Conservation (phyloP, 306 rosid species). For the Gastrolobium villosum region DNA sequence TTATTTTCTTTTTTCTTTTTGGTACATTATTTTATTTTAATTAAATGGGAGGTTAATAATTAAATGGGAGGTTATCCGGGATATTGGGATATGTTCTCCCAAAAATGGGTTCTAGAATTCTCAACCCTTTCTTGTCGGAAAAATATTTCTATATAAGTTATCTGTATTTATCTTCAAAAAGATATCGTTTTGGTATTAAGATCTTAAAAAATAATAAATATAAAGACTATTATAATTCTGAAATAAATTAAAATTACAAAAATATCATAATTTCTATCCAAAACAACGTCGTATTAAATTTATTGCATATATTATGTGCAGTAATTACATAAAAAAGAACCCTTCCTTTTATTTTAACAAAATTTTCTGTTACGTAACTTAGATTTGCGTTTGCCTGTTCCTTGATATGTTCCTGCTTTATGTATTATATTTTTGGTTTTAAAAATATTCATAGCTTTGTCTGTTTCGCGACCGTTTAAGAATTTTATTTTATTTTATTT, state of each 20-base stretch:
- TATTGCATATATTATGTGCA: too few species aligned
- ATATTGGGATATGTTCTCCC: conserved; percentile 38
- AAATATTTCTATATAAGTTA: too few species aligned
- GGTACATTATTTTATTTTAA: conserved; percentile 20
- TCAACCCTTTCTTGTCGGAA: conserved; percentile 29
- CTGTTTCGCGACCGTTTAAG: conserved; percentile 22
- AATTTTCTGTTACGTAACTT: conserved; percentile 1
- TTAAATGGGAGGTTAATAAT: too few species aligned
- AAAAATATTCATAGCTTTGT: conserved; percentile 23
- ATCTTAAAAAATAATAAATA: too few species aligned
- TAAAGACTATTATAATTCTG: too few species aligned
- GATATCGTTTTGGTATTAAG: too few species aligned
- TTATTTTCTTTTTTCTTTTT: too few species aligned
- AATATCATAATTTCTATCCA: too few species aligned
- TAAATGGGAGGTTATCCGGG: conserved; percentile 39
- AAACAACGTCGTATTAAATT: too few species aligned
- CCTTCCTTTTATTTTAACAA: not conserved
- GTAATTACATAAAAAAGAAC: too few species aligned
- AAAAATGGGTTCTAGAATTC: conserved; percentile 40
- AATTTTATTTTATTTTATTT: conserved; percentile 22
- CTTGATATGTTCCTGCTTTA: conserved; percentile 17
- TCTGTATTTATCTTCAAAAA: too few species aligned
- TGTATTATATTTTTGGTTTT: not conserved
- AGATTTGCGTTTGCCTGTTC: conserved; percentile 40
- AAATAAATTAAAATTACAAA: too few species aligned